Base-by-base conservation (phyloP, 768 basidiomycete genomes). In the Rhizopogon rudus region DNA sequence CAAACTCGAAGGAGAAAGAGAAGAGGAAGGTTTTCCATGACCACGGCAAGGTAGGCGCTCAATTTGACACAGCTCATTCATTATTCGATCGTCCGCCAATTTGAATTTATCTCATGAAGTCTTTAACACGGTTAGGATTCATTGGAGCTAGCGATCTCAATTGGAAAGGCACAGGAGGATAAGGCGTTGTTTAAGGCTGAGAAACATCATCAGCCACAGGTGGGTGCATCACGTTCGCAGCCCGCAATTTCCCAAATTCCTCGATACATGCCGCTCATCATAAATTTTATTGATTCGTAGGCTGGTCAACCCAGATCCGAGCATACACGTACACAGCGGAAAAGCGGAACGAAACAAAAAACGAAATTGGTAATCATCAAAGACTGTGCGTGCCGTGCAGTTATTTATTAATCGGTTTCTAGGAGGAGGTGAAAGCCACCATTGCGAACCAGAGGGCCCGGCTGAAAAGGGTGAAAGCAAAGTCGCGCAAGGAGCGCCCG, bases 111-210 rank as follows among this genome's bases (percentile, higher is more conserved):
- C 58, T 61, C 61, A 57, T 55, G 53, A 48, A 48, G 56, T 55
- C 54, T 52, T 57, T 53, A 33, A 33, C 35, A 40, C 46, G 44
- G 53, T 54, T 59, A 82, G 81, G 79, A 81, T 57, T 74, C 75
- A 5, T 59, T 80, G 55, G 66, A 66, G 50, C 65, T 83, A 12
- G 81, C 81, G n/a, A 61, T 69, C 56, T 73, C 73, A 39, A 79
- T 83, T 63, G 75, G 68, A n/a, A 63, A 63, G 35, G 62, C 58
- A 14, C 76, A 80, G 57, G 81, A 83, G 65, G 63, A 78, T 61
- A 80, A 75, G 53, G 58, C 70, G 6, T 63, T 67, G 50, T 67
- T 59, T 7, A 80, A 73, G 62, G 66, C 65, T 51, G 71, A 72
- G 60, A 79, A 70, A 61, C 71, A 67, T 59, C 75, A 71, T 45